Evolutionary conservation across 2,329 filamentous ascomycete genomes (phyloP).

Genomic region (Macroventuria anomochaeta): DNA sequence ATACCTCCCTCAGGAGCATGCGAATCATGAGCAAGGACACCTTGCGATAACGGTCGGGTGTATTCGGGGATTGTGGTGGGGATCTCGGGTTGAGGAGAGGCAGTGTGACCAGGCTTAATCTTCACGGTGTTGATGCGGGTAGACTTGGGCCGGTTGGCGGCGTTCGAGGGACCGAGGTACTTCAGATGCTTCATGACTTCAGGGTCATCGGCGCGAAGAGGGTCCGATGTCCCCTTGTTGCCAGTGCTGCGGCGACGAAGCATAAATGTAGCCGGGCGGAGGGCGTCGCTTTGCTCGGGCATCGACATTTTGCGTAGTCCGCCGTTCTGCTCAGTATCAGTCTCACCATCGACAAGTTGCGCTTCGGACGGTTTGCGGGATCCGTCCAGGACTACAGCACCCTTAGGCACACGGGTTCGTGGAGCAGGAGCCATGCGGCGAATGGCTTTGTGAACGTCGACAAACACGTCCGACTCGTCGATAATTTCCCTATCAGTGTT

Average conservation of each 20-base stretch:
- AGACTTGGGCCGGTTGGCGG: constrained; percentile 64
- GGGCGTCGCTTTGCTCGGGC: constrained; percentile 35
- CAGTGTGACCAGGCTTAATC: constrained; percentile 66
- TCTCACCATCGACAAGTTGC: constrained; percentile 25
- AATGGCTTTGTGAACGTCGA: constrained; percentile 98
- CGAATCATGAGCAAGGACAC: constrained; percentile 23
- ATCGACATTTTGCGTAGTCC: constrained; percentile 40
- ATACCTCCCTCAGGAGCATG: constrained; percentile 59
- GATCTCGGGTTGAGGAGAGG: constrained; percentile 67
- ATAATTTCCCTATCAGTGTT: constrained; percentile 79
- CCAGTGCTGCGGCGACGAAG: constrained; percentile 56
- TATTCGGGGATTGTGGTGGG: constrained; percentile 53
- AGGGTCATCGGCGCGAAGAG: constrained; percentile 59
- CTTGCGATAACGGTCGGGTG: constrained; percentile 33
- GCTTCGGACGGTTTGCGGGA: constrained; percentile 33
- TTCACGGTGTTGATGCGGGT: constrained; percentile 69
- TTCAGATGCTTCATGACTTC: constrained; percentile 66
- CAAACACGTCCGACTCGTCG: constrained; percentile 97
- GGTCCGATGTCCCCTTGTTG: constrained; percentile 41
- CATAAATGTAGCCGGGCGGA: constrained; percentile 51
- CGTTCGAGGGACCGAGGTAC: constrained; percentile 69
- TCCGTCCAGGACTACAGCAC: constrained; percentile 58
- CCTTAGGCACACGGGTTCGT: constrained; percentile 70
- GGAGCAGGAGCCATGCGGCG: constrained; percentile 85
- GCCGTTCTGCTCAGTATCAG: constrained; percentile 27